phyloP scores from a whole-genome alignment of 495 filamentous ascomycete species.

The Penicillium herquei region DNA sequence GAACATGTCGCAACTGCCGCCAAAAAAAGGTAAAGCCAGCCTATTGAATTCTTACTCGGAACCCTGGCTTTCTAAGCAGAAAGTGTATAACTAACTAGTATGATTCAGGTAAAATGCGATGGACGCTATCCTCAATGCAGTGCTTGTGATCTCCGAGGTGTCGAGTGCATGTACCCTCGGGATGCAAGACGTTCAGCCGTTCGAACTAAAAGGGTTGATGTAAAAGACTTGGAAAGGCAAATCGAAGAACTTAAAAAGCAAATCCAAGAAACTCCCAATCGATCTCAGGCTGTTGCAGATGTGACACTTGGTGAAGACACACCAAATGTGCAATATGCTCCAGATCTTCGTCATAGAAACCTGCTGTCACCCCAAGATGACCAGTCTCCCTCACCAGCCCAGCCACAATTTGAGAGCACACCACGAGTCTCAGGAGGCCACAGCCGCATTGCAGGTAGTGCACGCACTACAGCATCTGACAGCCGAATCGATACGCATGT shows the following conservation, averaged over 20 bases:
- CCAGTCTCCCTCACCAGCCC: not conserved
- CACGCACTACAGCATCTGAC: not conserved
- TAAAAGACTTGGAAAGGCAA: not conserved
- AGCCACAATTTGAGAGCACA: not conserved
- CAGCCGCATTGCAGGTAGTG: not conserved
- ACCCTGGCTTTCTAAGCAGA: not conserved
- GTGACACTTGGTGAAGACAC: not conserved
- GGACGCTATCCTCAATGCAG: not conserved
- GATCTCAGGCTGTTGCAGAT: not conserved
- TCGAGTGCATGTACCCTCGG: not conserved
- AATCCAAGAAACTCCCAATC: not conserved
- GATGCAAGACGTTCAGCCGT: slow-evolving; percentile 1
- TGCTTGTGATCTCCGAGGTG: not conserved
- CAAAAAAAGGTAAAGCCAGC: not conserved
- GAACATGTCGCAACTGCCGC: not conserved
- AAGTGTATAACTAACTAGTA: not conserved
- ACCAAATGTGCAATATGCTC: not conserved
- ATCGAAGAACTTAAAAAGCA: not conserved
- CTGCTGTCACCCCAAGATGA: not conserved
- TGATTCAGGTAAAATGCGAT: not conserved
- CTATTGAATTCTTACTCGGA: not conserved
- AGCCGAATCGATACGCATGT: not conserved
- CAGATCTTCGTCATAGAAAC: not conserved
- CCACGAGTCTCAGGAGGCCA: not conserved
- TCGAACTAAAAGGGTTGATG: not conserved